A percentile compares a stretch with the other conserved stretches of the same genome.
Conservation (phyloP, 140 eudicot genomes). For the Ambrosia hybrid region DNA sequence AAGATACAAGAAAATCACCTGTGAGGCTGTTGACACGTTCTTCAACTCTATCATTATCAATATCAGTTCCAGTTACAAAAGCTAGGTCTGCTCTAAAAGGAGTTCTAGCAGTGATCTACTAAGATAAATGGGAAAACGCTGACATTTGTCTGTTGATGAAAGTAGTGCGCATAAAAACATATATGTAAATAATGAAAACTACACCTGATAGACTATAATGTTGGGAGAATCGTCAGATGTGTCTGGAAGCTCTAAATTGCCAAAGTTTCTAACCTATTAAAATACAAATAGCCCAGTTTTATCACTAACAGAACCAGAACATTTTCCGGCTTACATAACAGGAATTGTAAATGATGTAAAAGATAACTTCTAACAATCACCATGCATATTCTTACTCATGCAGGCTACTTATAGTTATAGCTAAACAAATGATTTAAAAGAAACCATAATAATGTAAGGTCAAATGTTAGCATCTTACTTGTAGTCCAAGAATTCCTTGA, state of each 20-base stretch:
- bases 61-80: constrained; percentile 73
- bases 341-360: no score
- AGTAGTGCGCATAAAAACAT: constrained; percentile 8
- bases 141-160: constrained; percentile 14
- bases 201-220: constrained; percentile 91
- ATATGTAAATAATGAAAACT: constrained; percentile 4
- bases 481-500: constrained; percentile 57
- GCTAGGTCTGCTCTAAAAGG: constrained; percentile 80
- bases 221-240: constrained; percentile 70
- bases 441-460: constrained; percentile 17
- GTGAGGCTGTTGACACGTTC: constrained; percentile 70
- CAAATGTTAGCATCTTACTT: constrained; percentile 40
- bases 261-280: constrained; percentile 59
- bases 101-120: constrained; percentile 67
- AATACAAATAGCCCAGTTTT: constrained; percentile 13
- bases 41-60: constrained; percentile 43
- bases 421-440: constrained; percentile 15
- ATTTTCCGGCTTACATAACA: not conserved
- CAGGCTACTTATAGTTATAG: no score
- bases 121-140: constrained; percentile 15
- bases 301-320: constrained; percentile 19
- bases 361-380: no score
- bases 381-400: no score
- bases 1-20: constrained; percentile 40
- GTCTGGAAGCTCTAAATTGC: constrained; percentile 83